Percentiles rank a stretch among this genome's conserved stretches.
phyloP scores from a whole-genome alignment of 2,329 filamentous ascomycete genomes.

The Colletotrichum sp. region DNA sequence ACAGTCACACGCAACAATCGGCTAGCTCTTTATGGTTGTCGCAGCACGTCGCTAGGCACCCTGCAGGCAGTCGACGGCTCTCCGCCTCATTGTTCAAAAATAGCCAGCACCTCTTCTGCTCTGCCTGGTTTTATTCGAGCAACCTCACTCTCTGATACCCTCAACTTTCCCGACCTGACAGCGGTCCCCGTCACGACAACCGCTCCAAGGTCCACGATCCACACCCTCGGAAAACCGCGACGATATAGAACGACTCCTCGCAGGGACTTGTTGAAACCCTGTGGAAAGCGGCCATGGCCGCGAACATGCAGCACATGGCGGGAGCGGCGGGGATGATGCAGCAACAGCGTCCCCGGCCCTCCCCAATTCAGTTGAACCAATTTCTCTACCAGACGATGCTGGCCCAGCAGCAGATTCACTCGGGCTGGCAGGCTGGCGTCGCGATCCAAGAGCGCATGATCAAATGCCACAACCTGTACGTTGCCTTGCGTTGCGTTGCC shows the following conservation, averaged over 20 bases:
- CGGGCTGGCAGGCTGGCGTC: constrained; percentile 45
- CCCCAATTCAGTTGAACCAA: constrained; percentile 37
- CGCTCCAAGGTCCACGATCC: not conserved
- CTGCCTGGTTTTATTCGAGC: not conserved
- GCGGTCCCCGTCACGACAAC: not conserved
- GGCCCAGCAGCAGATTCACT: constrained; percentile 33
- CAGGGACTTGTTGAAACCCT: constrained; percentile 18
- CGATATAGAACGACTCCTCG: not conserved
- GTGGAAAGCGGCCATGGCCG: constrained; percentile 59
- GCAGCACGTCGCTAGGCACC: constrained; percentile 34
- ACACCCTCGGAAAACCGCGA: constrained; percentile 6
- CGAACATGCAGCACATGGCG: constrained; percentile 64
- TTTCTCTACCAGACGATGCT: constrained; percentile 46
- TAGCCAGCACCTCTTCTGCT: not conserved
- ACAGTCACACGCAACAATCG: not conserved
- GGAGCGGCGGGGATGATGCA: constrained; percentile 50
- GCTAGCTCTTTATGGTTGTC: constrained; percentile 34
- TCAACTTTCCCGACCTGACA: not conserved
- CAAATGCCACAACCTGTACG: constrained; percentile 49
- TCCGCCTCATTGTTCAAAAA: constrained; percentile 23
- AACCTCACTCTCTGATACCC: not conserved
- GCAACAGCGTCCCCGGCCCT: constrained; percentile 41
- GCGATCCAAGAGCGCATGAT: constrained; percentile 44
- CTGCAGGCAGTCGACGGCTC: constrained; percentile 29
- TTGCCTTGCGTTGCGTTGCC: not conserved